A percentile compares a stretch with the other conserved stretches of the same genome.
Evolutionary conservation across 1,284 basidiomycete genomes (phyloP).

Genomic region (Takashimella koratensis): DNA sequence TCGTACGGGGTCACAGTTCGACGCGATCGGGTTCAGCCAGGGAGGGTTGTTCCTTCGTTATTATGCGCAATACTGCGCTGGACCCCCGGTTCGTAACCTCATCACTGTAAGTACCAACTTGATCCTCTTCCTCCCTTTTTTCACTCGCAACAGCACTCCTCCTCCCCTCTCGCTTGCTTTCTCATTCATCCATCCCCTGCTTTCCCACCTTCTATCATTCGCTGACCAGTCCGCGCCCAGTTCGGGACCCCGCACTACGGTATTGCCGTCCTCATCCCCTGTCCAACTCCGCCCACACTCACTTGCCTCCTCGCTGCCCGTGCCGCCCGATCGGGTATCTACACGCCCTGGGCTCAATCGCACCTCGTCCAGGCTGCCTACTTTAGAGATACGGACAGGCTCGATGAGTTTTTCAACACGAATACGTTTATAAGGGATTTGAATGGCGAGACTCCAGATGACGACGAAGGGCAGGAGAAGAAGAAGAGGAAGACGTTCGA

Average conservation of each 20-base stretch:
- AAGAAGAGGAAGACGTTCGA: slow-evolving; percentile 1
- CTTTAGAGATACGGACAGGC: slow-evolving; percentile 76
- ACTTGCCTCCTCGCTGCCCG: slow-evolving; percentile 71
- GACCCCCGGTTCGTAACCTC: slow-evolving; percentile 73
- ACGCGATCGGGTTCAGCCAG: slow-evolving; percentile 90
- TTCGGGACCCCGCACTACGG: slow-evolving; percentile 52
- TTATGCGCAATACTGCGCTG: slow-evolving; percentile 71
- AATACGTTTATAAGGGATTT: slow-evolving; percentile 56
- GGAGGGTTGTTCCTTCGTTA: slow-evolving; percentile 90
- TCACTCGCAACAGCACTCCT: background rate
- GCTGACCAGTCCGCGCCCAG: slow-evolving; percentile 17
- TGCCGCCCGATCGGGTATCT: slow-evolving; percentile 71
- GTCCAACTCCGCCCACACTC: slow-evolving; percentile 45
- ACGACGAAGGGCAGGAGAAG: slow-evolving; percentile 6
- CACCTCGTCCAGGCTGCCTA: slow-evolving; percentile 90
- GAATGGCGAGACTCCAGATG: slow-evolving; percentile 17
- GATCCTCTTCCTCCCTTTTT: slow-evolving; percentile 14
- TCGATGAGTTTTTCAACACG: slow-evolving; percentile 64
- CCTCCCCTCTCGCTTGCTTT: slow-evolving; percentile 8
- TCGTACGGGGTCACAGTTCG: too few relatives aligned
- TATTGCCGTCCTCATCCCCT: slow-evolving; percentile 47
- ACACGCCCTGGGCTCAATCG: slow-evolving; percentile 73
- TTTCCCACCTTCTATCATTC: slow-evolving; percentile 4
- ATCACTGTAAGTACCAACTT: slow-evolving; percentile 61
- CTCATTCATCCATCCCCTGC: slow-evolving; percentile 16